Percentiles rank a stretch among this genome's conserved stretches.
Evolutionary conservation across 768 basidiomycete genomes (phyloP).

Genomic region (Termitomyces sp.): DNA sequence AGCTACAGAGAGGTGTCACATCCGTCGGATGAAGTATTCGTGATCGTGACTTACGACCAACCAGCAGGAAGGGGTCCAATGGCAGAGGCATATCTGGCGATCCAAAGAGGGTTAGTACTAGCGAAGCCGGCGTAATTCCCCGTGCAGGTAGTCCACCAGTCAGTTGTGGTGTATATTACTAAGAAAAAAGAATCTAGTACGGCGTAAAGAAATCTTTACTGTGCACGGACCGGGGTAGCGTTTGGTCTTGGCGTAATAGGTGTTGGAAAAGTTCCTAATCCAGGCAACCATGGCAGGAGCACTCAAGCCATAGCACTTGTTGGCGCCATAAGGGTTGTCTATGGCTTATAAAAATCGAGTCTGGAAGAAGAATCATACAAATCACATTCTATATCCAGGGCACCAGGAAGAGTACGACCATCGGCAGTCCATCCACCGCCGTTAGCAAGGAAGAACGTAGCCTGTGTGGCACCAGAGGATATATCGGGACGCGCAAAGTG

Average conservation of each 20-base stretch:
- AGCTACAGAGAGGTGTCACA: constrained; percentile 20
- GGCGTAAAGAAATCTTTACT: not conserved
- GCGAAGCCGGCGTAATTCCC: constrained; percentile 49
- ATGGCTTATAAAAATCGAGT: not conserved
- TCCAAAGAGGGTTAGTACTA: constrained; percentile 52
- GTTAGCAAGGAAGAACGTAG: constrained; percentile 50
- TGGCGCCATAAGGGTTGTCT: constrained; percentile 48
- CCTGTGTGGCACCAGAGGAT: constrained; percentile 54
- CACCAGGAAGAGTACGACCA: constrained; percentile 51
- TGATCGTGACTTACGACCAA: constrained; percentile 34
- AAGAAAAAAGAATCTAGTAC: not conserved
- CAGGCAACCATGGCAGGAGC: constrained; percentile 55
- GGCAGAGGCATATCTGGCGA: constrained; percentile 45
- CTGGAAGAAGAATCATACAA: not conserved
- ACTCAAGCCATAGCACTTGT: constrained; percentile 47
- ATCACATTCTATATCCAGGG: constrained; percentile 59
- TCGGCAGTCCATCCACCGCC: constrained; percentile 32
- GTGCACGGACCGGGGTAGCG: constrained; percentile 34
- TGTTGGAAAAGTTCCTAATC: constrained; percentile 57
- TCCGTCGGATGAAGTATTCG: not conserved
- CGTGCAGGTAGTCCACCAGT: constrained; percentile 68
- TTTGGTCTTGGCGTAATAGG: constrained; percentile 42
- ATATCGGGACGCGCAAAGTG: constrained; percentile 42
- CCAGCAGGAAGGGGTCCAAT: constrained; percentile 55
- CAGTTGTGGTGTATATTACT: constrained; percentile 60